Conservation (phyloP, 805 yeast species). For the Tetrapisispora phaffii region DNA sequence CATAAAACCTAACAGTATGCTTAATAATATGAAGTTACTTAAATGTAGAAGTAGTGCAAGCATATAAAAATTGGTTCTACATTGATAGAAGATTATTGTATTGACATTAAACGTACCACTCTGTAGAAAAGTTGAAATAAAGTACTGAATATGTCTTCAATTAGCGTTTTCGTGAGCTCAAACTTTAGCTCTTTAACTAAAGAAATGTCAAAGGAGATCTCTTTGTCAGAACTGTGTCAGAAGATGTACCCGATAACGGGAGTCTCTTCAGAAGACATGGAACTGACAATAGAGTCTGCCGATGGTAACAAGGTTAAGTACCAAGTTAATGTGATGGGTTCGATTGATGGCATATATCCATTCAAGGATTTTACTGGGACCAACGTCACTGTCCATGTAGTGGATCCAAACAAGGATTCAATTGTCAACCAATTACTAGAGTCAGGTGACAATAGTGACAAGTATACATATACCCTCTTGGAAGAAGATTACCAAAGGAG, state of each 20-base stretch:
- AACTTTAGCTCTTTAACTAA: conserved; percentile 15
- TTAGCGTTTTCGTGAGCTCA: conserved; percentile 10
- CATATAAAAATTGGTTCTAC: too few species aligned
- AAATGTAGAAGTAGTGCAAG: neutral
- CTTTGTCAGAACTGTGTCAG: conserved; percentile 14
- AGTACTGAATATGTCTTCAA: neutral
- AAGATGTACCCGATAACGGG: conserved; percentile 23
- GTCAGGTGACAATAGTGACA: conserved; percentile 5
- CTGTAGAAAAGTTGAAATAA: too few species aligned
- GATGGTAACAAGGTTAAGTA: neutral
- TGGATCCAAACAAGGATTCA: conserved; percentile 45
- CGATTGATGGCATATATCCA: neutral
- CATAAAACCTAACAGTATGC: neutral
- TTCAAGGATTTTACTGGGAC: neutral
- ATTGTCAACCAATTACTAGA: conserved; percentile 33
- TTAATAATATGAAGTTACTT: too few species aligned
- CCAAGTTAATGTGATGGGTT: neutral
- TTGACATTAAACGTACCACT: too few species aligned
- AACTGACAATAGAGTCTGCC: conserved; percentile 5
- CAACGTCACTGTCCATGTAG: conserved; percentile 34
- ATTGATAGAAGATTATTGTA: too few species aligned
- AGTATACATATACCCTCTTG: conserved; percentile 12
- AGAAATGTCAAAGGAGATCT: conserved; percentile 10
- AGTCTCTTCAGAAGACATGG: conserved; percentile 22
- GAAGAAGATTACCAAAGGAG: conserved; percentile 41